Percentiles rank a stretch among this genome's conserved stretches.
Evolutionary conservation across 352 stramenopile species (phyloP).

Genomic region (Globisporangium parvum): DNA sequence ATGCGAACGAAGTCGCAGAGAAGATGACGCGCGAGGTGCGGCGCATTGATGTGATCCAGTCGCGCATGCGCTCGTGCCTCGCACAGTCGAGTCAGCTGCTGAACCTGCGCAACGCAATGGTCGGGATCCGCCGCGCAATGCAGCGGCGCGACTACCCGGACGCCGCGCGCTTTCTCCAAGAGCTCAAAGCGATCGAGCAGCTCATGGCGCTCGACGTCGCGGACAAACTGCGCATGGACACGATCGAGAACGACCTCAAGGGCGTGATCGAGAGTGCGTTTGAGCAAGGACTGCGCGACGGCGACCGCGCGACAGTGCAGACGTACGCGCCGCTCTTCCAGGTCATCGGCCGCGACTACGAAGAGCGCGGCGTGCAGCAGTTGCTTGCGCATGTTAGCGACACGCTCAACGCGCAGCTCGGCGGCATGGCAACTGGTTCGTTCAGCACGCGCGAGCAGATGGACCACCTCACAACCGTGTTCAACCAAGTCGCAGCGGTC

Average conservation of each 20-base stretch:
- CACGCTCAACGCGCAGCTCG: slow-evolving; percentile 29
- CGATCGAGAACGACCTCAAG: slow-evolving; percentile 81
- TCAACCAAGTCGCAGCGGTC: slow-evolving; percentile 68
- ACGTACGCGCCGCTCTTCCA: slow-evolving; percentile 76
- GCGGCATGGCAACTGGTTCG: slow-evolving; percentile 26
- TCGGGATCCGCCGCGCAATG: slow-evolving; percentile 70
- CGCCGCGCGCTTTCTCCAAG: slow-evolving; percentile 65
- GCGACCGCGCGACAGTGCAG: slow-evolving; percentile 42
- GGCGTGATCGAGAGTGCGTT: slow-evolving; percentile 67
- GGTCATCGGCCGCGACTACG: slow-evolving; percentile 56
- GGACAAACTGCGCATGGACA: slow-evolving; percentile 80
- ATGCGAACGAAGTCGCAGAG: slow-evolving; percentile 84
- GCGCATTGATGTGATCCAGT: slow-evolving; percentile 76
- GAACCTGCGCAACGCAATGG: slow-evolving; percentile 71
- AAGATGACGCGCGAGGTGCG: slow-evolving; percentile 87
- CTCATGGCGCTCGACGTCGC: slow-evolving; percentile 73
- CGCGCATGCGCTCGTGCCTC: slow-evolving; percentile 51
- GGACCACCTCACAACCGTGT: slow-evolving; percentile 63
- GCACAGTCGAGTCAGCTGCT: slow-evolving; percentile 67
- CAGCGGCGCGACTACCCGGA: slow-evolving; percentile 63
- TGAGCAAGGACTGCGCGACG: slow-evolving; percentile 37
- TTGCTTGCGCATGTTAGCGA: slow-evolving; percentile 42
- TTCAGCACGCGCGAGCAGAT: slow-evolving; percentile 78
- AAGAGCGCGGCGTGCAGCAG: slow-evolving; percentile 54
- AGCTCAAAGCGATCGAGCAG: slow-evolving; percentile 69